Base-by-base conservation (phyloP, 1,284 basidiomycete species). In the Melampsora americana region DNA sequence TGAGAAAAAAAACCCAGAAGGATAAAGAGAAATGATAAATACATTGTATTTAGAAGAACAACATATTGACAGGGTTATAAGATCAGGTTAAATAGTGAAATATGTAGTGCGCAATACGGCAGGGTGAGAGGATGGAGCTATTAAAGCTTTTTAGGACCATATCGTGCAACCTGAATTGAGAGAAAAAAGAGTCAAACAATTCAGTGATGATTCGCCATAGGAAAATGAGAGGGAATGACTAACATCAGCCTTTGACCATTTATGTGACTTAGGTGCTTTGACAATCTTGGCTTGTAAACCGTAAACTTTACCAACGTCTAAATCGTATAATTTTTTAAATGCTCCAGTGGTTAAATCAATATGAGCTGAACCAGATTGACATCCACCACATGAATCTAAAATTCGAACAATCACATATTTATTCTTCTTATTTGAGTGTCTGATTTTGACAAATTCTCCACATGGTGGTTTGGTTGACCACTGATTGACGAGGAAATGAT, bases 381-480 rank as follows among this genome's bases (percentile, higher is more conserved):
- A 73, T 2, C 70, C 70, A 14, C 42, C 70, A 42, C 70, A 73
- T 2, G 28, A 39, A 39, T 73, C 70, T 42, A 59, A 61, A 32
- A 73, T 73, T 28, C 70, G 39, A 1, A 73, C 62, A n/a, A 59
- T 7, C 59, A 73, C 50, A 42, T 73, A 26, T 39, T 73, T 59
- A 26, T 53, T 20, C 1, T 59, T 65, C 32, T 48, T 48, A n/a
- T 66, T 39, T 12, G 44, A 48, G 20, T 48, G 46, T 11, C 64
- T 46, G 20, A 73, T 66, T 48, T 32, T 48, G 20, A 73, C 70
- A 59, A 73, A 73, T 30, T 61, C 28, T 7, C 70, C 70, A 53
- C 70, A 73, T 66, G 11, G 23, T 12, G 70, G 70, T 64, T 73
- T 66, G 2, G 61, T 62, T 32, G 44, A n/a, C 70, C 70, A 73